A percentile compares a stretch with the other conserved stretches of the same genome.
Evolutionary conservation across 345 rosid species (phyloP).

Genomic region (Linum trigynum): DNA sequence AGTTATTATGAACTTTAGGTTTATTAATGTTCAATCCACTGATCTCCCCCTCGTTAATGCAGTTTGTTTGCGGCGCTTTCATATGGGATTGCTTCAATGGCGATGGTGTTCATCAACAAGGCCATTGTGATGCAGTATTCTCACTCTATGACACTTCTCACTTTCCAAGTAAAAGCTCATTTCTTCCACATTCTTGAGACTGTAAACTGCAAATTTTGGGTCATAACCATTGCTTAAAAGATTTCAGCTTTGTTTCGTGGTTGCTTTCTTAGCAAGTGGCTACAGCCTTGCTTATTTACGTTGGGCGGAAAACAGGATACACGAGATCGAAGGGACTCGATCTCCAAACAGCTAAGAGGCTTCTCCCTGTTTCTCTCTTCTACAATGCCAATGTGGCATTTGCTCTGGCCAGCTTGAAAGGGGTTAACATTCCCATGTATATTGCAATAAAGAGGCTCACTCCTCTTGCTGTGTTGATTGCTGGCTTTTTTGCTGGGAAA

Average conservation of each 20-base stretch:
- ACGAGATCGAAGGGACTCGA: constrained; percentile 56
- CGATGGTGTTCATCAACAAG: constrained; percentile 96
- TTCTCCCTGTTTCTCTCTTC: constrained; percentile 74
- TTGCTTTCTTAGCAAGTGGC: constrained; percentile 67
- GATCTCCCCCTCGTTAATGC: constrained; percentile 11
- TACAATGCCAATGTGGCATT: constrained; percentile 96
- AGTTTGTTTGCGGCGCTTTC: constrained; percentile 74
- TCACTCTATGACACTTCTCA: constrained; percentile 79
- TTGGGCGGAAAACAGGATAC: constrained; percentile 59
- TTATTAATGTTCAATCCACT: too few species aligned
- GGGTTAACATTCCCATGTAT: constrained; percentile 96
- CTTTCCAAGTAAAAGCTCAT: constrained; percentile 50
- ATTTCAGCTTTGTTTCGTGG: not conserved
- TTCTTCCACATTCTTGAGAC: not conserved
- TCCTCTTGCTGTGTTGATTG: constrained; percentile 75
- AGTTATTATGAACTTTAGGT: not conserved
- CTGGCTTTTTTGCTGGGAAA: constrained; percentile 64
- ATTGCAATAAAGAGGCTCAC: constrained; percentile 95
- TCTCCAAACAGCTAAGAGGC: constrained; percentile 54
- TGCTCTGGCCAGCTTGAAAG: constrained; percentile 97
- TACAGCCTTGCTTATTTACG: constrained; percentile 69
- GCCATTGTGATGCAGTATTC: constrained; percentile 82
- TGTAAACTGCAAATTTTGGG: not conserved
- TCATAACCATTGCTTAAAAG: constrained; percentile 2
- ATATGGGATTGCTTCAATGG: constrained; percentile 92